Evolutionary conservation across 306 rosid species (phyloP).

Genomic region (Lathyrus oleraceus): DNA sequence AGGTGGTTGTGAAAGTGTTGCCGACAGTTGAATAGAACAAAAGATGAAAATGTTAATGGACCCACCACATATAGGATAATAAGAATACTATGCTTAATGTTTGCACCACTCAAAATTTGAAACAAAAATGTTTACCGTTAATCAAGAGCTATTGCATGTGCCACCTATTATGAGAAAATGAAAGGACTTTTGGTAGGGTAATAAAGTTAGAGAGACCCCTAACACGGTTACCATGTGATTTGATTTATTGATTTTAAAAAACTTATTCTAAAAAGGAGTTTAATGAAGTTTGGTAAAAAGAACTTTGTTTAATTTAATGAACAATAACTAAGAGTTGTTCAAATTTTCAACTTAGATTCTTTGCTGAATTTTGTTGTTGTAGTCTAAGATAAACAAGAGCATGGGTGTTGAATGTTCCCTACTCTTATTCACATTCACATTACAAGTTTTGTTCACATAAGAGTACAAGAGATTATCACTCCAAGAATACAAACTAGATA

Average conservation of each 20-base stretch:
- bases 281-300: background rate
- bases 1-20: too few species aligned
- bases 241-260: too few species aligned
- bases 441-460: background rate
- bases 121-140: too few species aligned
- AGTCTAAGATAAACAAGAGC: background rate
- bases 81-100: too few species aligned
- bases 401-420: background rate
- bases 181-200: slow-evolving; percentile 2
- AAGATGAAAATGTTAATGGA: too few species aligned
- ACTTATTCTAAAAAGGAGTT: background rate
- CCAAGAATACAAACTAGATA: background rate
- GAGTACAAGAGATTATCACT: background rate
- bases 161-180: background rate
- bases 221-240: background rate
- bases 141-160: slow-evolving; percentile 7
- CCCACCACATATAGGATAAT: too few species aligned
- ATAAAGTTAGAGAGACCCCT: background rate
- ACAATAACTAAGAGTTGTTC: background rate
- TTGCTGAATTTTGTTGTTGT: background rate
- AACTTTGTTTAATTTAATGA: background rate
- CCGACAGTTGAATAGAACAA: too few species aligned
- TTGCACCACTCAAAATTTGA: too few species aligned
- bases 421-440: background rate
- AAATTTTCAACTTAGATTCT: background rate